Conservation (phyloP, 129 eudicot species). For the Flaveria robusta region DNA sequence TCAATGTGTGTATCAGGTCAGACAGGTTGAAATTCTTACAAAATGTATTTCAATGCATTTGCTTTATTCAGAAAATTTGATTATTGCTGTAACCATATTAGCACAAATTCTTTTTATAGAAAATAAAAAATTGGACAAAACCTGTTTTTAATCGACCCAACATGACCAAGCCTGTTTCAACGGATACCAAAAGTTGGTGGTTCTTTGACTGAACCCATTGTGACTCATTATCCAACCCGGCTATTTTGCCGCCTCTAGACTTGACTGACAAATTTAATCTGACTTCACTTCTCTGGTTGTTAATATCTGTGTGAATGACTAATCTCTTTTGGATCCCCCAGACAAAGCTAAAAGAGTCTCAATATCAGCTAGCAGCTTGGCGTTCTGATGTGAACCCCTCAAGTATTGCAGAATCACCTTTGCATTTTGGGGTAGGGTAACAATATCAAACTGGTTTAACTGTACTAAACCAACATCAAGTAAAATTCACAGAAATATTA, state of each 20-base stretch:
- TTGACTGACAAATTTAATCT: slow-evolving; percentile 16
- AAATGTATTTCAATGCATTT: not conserved
- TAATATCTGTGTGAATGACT: slow-evolving; percentile 7
- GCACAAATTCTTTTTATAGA: not conserved
- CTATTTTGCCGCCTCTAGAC: not conserved
- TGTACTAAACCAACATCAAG: slow-evolving; percentile 1
- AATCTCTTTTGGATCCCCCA: slow-evolving; percentile 27
- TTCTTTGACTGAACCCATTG: not conserved
- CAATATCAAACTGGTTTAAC: slow-evolving; percentile 23
- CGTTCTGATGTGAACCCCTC: slow-evolving; percentile 58
- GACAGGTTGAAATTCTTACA: slow-evolving; percentile 2
- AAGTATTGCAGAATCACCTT: slow-evolving; percentile 62
- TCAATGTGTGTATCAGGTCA: not conserved
- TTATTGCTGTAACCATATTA: not conserved
- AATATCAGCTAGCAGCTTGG: slow-evolving; percentile 86
- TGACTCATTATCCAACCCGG: not conserved
- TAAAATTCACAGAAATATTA: not conserved
- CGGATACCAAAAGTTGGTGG: not conserved
- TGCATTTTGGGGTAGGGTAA: slow-evolving; percentile 61
- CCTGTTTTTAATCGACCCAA: not conserved
- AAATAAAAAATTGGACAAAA: not conserved
- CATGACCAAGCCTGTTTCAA: slow-evolving; percentile 1
- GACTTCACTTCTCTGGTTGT: not conserved
- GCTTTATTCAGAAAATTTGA: not conserved
- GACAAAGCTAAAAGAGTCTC: slow-evolving; percentile 96